Conservation (phyloP, 2,329 filamentous ascomycete species). For the Bipolaris oryzae region DNA sequence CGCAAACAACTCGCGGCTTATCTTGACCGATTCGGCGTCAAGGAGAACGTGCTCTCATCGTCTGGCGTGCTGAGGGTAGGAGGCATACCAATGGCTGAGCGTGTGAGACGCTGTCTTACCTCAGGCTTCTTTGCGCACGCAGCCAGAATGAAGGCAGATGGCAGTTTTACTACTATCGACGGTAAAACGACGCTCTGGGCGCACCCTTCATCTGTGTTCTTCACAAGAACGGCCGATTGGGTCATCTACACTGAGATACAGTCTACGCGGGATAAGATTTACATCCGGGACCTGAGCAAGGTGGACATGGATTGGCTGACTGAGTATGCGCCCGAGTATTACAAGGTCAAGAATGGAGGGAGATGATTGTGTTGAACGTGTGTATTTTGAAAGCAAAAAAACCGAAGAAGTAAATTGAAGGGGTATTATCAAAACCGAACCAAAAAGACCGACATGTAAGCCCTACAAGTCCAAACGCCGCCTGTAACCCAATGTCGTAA, state of each 20-base stretch:
- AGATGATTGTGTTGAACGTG: conserved; percentile 1
- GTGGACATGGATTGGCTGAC: conserved; percentile 92
- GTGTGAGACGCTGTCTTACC: conserved; percentile 83
- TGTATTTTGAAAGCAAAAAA: neutral
- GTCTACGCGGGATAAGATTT: conserved; percentile 86
- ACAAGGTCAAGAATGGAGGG: conserved; percentile 37
- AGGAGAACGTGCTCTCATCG: conserved; percentile 56
- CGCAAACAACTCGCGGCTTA: conserved; percentile 85
- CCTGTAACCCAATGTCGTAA: conserved; percentile 4
- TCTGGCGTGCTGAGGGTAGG: conserved; percentile 48
- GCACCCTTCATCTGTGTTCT: conserved; percentile 92
- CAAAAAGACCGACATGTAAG: neutral
- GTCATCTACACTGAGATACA: conserved; percentile 93
- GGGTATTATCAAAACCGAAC: conserved; percentile 2
- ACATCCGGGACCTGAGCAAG: conserved; percentile 89
- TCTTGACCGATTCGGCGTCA: conserved; percentile 81
- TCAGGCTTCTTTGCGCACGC: conserved; percentile 92
- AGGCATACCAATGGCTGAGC: conserved; percentile 64
- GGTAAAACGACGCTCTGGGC: conserved; percentile 79
- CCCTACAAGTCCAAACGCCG: conserved; percentile 3
- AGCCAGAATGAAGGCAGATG: conserved; percentile 91
- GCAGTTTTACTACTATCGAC: conserved; percentile 84
- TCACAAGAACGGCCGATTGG: conserved; percentile 96
- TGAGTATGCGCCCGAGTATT: conserved; percentile 80
- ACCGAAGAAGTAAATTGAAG: conserved; percentile 3